Conservation (phyloP, 1,284 basidiomycete genomes). For the Cerrena zonata region DNA sequence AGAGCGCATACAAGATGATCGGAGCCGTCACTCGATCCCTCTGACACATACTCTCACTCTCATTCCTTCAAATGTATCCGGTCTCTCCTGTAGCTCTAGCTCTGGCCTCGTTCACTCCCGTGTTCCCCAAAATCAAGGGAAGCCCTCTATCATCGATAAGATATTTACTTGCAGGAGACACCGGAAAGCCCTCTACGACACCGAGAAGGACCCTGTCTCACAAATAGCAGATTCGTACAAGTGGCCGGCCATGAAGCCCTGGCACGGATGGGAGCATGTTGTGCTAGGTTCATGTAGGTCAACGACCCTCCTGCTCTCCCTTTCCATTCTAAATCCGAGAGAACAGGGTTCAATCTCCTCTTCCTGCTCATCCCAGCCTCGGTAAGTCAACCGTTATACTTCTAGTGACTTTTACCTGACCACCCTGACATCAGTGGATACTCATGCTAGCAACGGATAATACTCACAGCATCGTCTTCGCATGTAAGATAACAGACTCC, state of each 20-base stretch:
- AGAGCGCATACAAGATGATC: conserved; percentile 17
- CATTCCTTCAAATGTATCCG: conserved; percentile 19
- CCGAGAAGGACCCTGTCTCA: conserved; percentile 10
- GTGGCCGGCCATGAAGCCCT: conserved; percentile 14
- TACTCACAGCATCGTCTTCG: conserved; percentile 58
- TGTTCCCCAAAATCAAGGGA: conserved; percentile 5
- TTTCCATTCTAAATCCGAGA: not conserved
- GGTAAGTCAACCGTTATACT: conserved; percentile 34
- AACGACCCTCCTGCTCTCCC: not conserved
- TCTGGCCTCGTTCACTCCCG: conserved; percentile 19
- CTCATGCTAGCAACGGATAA: conserved; percentile 50
- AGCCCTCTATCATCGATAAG: conserved; percentile 12
- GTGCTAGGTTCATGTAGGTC: conserved; percentile 54
- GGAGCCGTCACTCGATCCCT: conserved; percentile 14
- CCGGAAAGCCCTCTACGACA: not conserved
- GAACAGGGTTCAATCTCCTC: conserved; percentile 62
- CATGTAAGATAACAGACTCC: conserved; percentile 55
- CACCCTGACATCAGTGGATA: conserved; percentile 46
- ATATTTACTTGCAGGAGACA: conserved; percentile 18
- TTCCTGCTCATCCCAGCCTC: conserved; percentile 53
- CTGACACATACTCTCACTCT: not conserved
- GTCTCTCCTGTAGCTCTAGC: conserved; percentile 22
- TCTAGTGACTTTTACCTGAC: not conserved
- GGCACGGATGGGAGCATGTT: conserved; percentile 50
- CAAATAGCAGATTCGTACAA: conserved; percentile 4